Conservation (phyloP, 331 rosid species). For the Dryas integrifolia region DNA sequence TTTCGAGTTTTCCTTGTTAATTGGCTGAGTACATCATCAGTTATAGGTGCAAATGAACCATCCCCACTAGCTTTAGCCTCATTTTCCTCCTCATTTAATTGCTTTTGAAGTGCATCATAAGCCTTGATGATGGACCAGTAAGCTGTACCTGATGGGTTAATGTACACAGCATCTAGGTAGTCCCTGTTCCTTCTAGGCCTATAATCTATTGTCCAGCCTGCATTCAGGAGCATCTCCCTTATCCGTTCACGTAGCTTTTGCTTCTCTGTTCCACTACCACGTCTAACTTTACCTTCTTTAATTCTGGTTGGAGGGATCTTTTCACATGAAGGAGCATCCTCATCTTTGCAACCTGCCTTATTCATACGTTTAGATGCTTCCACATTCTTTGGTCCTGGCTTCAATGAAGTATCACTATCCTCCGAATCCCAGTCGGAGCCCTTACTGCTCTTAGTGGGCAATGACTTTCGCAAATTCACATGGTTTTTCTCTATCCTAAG, state of each 20-base stretch:
- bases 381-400: constrained; percentile 43
- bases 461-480: constrained; percentile 40
- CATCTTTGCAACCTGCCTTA: constrained; percentile 39
- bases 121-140: constrained; percentile 99
- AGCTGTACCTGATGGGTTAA: constrained; percentile 89
- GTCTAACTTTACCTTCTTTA: constrained; percentile 78
- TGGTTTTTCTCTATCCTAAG: constrained; percentile 49
- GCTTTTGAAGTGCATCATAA: constrained; percentile 97
- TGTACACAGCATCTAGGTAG: constrained; percentile 95
- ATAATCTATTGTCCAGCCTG: constrained; percentile 96
- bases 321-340: constrained; percentile 57
- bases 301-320: constrained; percentile 40
- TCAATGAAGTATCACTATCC: constrained; percentile 65
- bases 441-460: constrained; percentile 57
- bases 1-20: constrained; percentile 93
- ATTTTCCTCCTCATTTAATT: constrained; percentile 56
- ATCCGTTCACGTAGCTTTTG: constrained; percentile 89
- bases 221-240: constrained; percentile 76
- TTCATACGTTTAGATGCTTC: constrained; percentile 44
- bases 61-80: constrained; percentile 55
- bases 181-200: constrained; percentile 98
- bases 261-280: constrained; percentile 98
- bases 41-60: constrained; percentile 57
- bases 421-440: constrained; percentile 58
- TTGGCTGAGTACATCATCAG: constrained; percentile 85